Evolutionary conservation across 2,329 filamentous ascomycete species (phyloP), one percentile per base, ranked within the genome.

Genomic region (Xylaria sp.): DNA sequence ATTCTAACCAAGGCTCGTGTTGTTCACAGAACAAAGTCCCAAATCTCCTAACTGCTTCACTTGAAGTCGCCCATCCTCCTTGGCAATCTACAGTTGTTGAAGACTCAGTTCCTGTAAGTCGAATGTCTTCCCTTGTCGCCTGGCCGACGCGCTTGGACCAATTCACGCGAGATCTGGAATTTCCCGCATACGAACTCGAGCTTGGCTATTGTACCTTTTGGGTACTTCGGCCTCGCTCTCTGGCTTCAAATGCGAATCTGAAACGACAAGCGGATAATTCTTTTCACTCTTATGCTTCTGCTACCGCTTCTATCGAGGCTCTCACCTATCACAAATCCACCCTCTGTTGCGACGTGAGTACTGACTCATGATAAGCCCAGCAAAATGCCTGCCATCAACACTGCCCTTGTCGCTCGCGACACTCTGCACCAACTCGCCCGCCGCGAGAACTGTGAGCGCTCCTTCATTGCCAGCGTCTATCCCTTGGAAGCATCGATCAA

Each of bases 381-480:
- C 75, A 78, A 72, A 63, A 80, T 80, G 78, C 76, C 78, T 74
- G 77, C 78, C 65, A 77, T 80, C 61, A 79, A 75, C 75, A 78
- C 74, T 65, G 75, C 77, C 70, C 54, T 80, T 68, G 73, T 79
- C 74, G 76, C 78, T 72, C 77, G 78, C 75, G 77, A 79, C 71
- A 72, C 72, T 70, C 61, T 77, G 58, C 74, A 73, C 74, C 71
- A 73, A 63, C 75, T 80, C 63, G 74, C 73, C 65, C 75, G 73
- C 60, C 78, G 78, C 63, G 68, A 77, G 66, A 80, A 79, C 77
- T 80, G 78, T 74, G 66, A 69, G 72, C 51, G 65, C 28, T 46
- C 66, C 63, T 57, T 48, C 12, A 9, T 41, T 3, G 9, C 44
- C 20, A 55, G 44, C 28, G 23, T 52, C 28, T 52, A 23, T 13